phyloP scores from a whole-genome alignment of 352 stramenopile species.

The Globisporangium echinulatum region DNA sequence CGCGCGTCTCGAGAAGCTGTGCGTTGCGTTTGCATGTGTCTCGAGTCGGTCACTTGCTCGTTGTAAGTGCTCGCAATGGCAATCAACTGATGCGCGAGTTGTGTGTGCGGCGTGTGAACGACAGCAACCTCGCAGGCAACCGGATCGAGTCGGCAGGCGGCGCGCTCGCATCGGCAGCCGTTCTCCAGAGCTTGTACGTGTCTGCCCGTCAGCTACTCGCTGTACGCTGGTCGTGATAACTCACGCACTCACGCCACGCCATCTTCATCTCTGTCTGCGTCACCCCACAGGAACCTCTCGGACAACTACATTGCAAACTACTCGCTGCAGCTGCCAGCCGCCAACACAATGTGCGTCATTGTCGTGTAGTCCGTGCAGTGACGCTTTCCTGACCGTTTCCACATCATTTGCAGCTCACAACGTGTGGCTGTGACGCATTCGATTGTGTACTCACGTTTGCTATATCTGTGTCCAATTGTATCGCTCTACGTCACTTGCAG shows the following conservation, averaged over 20 bases:
- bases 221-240: background rate
- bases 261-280: background rate
- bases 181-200: slow-evolving; percentile 39
- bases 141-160: slow-evolving; percentile 25
- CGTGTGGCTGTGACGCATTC: too few relatives aligned
- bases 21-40: slow-evolving; percentile 4
- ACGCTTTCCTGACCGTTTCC: too few relatives aligned
- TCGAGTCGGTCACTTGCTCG: too few relatives aligned
- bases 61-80: background rate
- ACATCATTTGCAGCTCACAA: too few relatives aligned
- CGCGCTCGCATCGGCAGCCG: slow-evolving; percentile 19
- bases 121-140: slow-evolving; percentile 49
- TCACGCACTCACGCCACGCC: background rate
- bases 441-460: background rate
- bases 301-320: slow-evolving; percentile 37
- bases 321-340: slow-evolving; percentile 25
- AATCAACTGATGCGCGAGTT: too few relatives aligned
- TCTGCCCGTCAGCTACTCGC: too few relatives aligned
- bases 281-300: slow-evolving; percentile 34
- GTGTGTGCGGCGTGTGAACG: background rate
- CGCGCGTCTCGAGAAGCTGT: slow-evolving; percentile 40
- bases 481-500: slow-evolving; percentile 9
- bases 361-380: background rate
- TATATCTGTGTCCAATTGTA: background rate
- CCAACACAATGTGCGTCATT: slow-evolving; percentile 35